A percentile compares a stretch with the other conserved stretches of the same genome.
phyloP scores from a whole-genome alignment of 2,329 filamentous ascomycete genomes.

The Fusarium lyarnte region DNA sequence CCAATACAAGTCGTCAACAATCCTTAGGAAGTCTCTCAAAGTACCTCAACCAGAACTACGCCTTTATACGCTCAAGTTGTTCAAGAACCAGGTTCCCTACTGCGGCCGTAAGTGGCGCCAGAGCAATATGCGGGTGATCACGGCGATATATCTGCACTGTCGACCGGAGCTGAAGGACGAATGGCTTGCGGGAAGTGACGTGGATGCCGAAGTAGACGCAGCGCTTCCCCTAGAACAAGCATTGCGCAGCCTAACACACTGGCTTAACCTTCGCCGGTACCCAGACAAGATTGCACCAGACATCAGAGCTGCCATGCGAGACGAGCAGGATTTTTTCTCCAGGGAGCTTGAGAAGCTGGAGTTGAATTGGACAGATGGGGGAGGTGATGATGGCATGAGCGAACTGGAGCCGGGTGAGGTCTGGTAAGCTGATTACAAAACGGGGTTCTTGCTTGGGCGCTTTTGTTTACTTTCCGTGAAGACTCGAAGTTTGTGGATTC shows the following conservation, averaged over 20 bases:
- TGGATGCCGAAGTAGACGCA: constrained; percentile 94
- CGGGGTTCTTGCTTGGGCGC: neutral
- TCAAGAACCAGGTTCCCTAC: constrained; percentile 98
- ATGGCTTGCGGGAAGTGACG: constrained; percentile 90
- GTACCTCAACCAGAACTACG: constrained; percentile 88
- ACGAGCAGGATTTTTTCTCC: constrained; percentile 83
- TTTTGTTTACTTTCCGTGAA: neutral
- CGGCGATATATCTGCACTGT: constrained; percentile 93
- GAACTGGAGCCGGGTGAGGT: constrained; percentile 49
- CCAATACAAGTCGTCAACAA: constrained; percentile 93
- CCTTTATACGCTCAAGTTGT: constrained; percentile 95
- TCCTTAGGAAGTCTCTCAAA: constrained; percentile 89
- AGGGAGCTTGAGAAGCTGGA: constrained; percentile 80
- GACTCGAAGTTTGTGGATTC: neutral
- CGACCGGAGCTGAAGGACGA: constrained; percentile 92
- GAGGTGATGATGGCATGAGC: constrained; percentile 47
- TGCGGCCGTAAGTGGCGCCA: constrained; percentile 98
- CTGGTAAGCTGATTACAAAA: constrained; percentile 19
- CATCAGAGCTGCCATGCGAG: constrained; percentile 67
- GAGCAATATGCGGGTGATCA: constrained; percentile 98
- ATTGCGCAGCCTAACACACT: constrained; percentile 87
- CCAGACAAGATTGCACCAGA: constrained; percentile 77
- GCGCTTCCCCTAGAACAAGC: constrained; percentile 92
- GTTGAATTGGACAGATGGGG: constrained; percentile 57
- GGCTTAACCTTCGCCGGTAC: constrained; percentile 88